Evolutionary conservation across 768 basidiomycete genomes (phyloP), one percentile per base, ranked within the genome.

Genomic region (Hygrocybe coccinea): DNA sequence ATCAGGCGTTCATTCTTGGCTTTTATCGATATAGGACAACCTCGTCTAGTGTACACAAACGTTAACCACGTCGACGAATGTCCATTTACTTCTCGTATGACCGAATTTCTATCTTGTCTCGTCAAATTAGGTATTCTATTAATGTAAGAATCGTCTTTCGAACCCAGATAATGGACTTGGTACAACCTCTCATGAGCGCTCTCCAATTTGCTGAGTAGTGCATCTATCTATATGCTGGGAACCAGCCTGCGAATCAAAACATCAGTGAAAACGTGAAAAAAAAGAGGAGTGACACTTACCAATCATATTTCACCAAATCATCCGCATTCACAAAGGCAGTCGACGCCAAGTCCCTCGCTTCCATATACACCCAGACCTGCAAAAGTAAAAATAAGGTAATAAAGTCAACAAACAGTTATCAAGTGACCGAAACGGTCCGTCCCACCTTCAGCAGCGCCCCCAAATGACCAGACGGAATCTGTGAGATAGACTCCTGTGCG

Each of bases 301-400:
- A 82, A 69, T 91, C 93, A 67, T 90, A 87, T 71, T 88, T 89
- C 36, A 97, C 79, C 60, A 95, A 74, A 47, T 91, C 85, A 63
- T 99, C 95, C 11, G 86, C 82, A 59, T 92, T 85, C 52, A 86
- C 79, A 37, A 90, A 80, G 2, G 89, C 88, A 1, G 86, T 74
- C 10, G 86, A 83, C 6, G 89, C 92, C 55, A 98, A 76, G 56
- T 91, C 87, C 56, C 95, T 79, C 3, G 94, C 94, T 74, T 98
- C 95, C 38, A 95, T 75, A 84, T 86, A 91, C 25, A 97, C 78
- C 95, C 95, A 97, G 49, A 93, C 75, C 91, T 94, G 19, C 35
- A 19, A 24, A 47, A 50, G 47, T 8, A 8, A 29, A 29, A 29
- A 29, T 4, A 19, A 6, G 44, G 60, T 43, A 29, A 55, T 25